phyloP scores from a whole-genome alignment of 2,329 filamentous ascomycete genomes.

The Coniochaeta hoffmannii region DNA sequence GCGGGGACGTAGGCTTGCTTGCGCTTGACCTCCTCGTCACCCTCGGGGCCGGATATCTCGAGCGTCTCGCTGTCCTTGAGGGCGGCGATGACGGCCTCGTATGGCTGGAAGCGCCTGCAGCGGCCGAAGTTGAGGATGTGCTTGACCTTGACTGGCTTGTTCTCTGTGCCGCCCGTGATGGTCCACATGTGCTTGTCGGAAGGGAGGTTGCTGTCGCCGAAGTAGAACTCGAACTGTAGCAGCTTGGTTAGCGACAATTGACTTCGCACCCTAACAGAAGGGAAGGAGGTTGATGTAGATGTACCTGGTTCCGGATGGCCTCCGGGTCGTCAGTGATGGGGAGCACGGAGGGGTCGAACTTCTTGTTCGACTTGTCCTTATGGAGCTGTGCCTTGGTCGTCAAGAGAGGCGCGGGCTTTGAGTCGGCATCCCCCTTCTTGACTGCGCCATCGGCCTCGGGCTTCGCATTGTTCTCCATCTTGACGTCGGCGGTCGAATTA shows the following conservation, averaged over 20 bases:
- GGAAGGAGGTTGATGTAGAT: background rate
- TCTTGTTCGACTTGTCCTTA: conserved; percentile 45
- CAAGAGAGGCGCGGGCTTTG: conserved; percentile 20
- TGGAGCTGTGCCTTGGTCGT: conserved; percentile 34
- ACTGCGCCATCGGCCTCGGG: conserved; percentile 4
- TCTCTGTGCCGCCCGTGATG: conserved; percentile 68
- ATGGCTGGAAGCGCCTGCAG: conserved; percentile 91
- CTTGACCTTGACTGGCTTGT: conserved; percentile 73
- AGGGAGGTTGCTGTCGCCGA: conserved; percentile 83
- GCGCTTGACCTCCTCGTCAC: conserved; percentile 65
- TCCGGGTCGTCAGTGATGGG: conserved; percentile 68
- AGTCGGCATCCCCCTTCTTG: conserved; percentile 13
- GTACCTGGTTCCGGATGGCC: conserved; percentile 77
- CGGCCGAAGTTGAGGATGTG: conserved; percentile 84
- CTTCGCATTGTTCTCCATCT: background rate
- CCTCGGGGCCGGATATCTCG: conserved; percentile 65
- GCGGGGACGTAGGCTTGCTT: conserved; percentile 61
- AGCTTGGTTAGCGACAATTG: conserved; percentile 7
- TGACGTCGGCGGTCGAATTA: conserved; percentile 6
- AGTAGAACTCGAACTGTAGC: conserved; percentile 85
- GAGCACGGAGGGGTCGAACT: conserved; percentile 61
- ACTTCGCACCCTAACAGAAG: background rate
- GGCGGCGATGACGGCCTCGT: conserved; percentile 73
- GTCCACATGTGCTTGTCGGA: conserved; percentile 83
- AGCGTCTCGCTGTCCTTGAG: conserved; percentile 71